Evolutionary conservation across 768 basidiomycete species (phyloP), one percentile per base, ranked within the genome.

Genomic region (Tylopilus felleus): DNA sequence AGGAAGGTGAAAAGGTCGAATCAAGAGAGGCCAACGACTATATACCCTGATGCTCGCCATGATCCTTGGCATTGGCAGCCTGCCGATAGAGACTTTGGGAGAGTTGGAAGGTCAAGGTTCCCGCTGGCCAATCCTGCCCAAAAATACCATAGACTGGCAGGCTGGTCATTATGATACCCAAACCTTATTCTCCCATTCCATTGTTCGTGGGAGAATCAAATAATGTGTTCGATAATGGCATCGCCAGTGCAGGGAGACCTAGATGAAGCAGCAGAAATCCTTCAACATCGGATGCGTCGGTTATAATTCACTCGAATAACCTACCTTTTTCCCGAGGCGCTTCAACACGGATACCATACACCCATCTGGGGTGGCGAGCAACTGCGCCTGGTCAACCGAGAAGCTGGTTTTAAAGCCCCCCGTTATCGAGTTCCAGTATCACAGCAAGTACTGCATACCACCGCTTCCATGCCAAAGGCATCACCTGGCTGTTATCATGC

Each of bases 401-500:
- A 1, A 5, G 3, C 41, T 13, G 39, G 28, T 13, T 50, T 58
- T 47, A 45, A 52, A 35, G 1, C 41, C 19, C 6, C 9, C 40
- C 27, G 8, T 19, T 39, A 33, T 41, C 36, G 27, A 31, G 6
- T 25, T 47, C 21, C 47, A 28, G 38, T 23, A 25, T 47, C 53
- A 57, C 64, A 60, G 58, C 61, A 60, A 49, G n/a, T 52, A 65
- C 52, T n/a, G 56, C 49, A 53, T 43, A 35, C 29, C 60, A 56
- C n/a, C 16, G 57, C 61, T 23, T 52, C 28, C 43, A 25, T 17
- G 47, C 52, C 33, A 38, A 27, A 42, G 19, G 22, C n/a, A 38
- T 43, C n/a, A 31, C 52, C 47, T 55, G 29, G 60, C 31, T 45
- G 10, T 57, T 3, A n/a, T 29, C 7, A 35, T 19, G 38, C 1